Evolutionary conservation across 306 rosid species (phyloP), one percentile per base, ranked within the genome.

Genomic region (Trifolium subterraneum): DNA sequence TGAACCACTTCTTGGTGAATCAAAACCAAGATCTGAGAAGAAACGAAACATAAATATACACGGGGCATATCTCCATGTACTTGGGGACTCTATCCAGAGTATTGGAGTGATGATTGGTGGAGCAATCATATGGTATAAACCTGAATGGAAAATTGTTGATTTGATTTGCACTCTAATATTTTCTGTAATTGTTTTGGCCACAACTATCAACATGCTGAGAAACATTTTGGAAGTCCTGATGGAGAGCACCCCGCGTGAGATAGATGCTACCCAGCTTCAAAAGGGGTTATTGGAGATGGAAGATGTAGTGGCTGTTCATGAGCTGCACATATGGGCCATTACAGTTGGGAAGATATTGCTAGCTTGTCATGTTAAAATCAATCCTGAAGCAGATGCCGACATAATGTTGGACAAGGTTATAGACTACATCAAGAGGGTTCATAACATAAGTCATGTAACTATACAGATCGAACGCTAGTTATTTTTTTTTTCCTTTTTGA

Each of bases 41-140:
- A 87, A 84, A 86, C 83, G 73, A 81, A 87, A 86, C 83, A 79
- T 90, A 72, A 90, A 90, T 54, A 81, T 90, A 41, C 88, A 81
- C 44, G 92, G 96, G 36, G 92, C 96, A 22, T 90, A 87, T 86
- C 96, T 90, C 72, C 92, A 90, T 41, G 96, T 90, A 11, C 92
- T 90, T 13, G 92, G 96, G 52, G 96, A 90, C 82, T 88, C 84
- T 3, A 41, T 85, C 69, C 96, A 90, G 74, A 90, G 96, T 77
- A 31, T 90, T 4, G 92, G 96, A 47, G 96, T 90, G 22, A 90
- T 90, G 96, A 90, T 90, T 5, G 96, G 92, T 2, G 96, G 96
- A 64, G 96, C 86, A 50, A 48, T 86, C 71, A 86, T 90, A 80
- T 90, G 96, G 96, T 81, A 70, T 61, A 83, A 90, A 4, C 96